A percentile compares a stretch with the other conserved stretches of the same genome.
Conservation (phyloP, 176 grass and related monocot species). For the Oryza australiensis region DNA sequence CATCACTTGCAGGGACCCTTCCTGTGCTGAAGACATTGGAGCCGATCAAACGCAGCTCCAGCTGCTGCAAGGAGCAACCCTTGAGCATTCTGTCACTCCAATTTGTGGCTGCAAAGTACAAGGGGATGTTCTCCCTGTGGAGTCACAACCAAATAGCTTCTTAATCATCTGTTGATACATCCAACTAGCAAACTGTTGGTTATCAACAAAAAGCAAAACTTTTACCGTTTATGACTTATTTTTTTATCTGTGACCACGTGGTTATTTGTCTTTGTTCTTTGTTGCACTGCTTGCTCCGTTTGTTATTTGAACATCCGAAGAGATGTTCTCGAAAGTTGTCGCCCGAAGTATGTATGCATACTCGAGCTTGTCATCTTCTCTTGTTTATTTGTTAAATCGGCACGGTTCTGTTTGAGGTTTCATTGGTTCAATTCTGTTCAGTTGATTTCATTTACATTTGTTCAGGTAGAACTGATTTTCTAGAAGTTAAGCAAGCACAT, state of each 20-base stretch:
- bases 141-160: constrained; percentile 57
- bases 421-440: neutral
- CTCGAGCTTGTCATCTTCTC: neutral
- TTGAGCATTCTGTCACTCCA: constrained; percentile 45
- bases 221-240: neutral
- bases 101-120: constrained; percentile 46
- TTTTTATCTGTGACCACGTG: neutral
- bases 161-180: neutral
- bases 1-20: neutral
- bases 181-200: neutral
- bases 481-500: too few relatives aligned
- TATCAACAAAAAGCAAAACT: neutral
- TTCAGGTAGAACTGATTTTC: neutral
- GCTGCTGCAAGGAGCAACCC: constrained; percentile 51
- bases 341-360: neutral
- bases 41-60: constrained; percentile 31
- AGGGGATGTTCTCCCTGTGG: constrained; percentile 54
- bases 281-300: neutral
- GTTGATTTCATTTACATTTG: neutral
- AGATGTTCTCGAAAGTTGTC: neutral
- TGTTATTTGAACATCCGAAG: neutral
- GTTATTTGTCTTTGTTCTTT: neutral
- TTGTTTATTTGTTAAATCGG: neutral
- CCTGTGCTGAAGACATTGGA: constrained; percentile 40
- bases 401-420: neutral